These are phyloP conservation scores for Kodamaea fungicola DNA, from an alignment of 1,139 yeast genomes.

Conservation along the genomic window DNA sequence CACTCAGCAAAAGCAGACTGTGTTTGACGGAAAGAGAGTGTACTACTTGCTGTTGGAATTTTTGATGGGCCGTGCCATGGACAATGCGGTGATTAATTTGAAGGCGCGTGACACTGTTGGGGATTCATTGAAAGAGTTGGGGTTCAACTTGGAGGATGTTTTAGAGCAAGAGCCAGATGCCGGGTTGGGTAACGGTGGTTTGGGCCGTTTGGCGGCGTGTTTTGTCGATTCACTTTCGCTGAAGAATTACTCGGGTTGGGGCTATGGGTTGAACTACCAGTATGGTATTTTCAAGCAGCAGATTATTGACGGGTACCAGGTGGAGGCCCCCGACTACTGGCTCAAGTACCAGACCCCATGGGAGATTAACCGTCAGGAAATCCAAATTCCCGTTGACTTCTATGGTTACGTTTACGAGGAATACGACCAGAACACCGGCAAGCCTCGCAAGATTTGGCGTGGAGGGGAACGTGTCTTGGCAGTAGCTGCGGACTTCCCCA, in stretches of 20 bases:
- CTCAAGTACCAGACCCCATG: conserved; percentile 83
- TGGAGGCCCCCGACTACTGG: conserved; percentile 95
- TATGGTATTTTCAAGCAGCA: conserved; percentile 92
- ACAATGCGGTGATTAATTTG: conserved; percentile 85
- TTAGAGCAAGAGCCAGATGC: conserved; percentile 89
- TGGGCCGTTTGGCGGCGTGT: conserved; percentile 94
- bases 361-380: conserved; percentile 86
- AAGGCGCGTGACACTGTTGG: conserved; percentile 48
- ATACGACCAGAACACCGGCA: conserved; percentile 49
- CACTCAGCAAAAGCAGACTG: conserved; percentile 86
- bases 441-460: conserved; percentile 64
- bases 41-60: conserved; percentile 87
- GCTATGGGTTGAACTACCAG: conserved; percentile 89
- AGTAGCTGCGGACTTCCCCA: conserved; percentile 89
- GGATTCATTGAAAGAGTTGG: conserved; percentile 66
- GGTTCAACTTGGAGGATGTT: conserved; percentile 85
- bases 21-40: conserved; percentile 80
- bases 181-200: conserved; percentile 92
- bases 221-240: conserved; percentile 87
- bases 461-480: conserved; percentile 91
- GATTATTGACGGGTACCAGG: conserved; percentile 89
- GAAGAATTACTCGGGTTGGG: conserved; percentile 92
- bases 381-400: conserved; percentile 89
- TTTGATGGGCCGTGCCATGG: conserved; percentile 93
- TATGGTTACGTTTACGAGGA: conserved; percentile 76